phyloP scores from a whole-genome alignment of 352 stramenopile genomes.

The Globisporangium cylindrosporum region DNA sequence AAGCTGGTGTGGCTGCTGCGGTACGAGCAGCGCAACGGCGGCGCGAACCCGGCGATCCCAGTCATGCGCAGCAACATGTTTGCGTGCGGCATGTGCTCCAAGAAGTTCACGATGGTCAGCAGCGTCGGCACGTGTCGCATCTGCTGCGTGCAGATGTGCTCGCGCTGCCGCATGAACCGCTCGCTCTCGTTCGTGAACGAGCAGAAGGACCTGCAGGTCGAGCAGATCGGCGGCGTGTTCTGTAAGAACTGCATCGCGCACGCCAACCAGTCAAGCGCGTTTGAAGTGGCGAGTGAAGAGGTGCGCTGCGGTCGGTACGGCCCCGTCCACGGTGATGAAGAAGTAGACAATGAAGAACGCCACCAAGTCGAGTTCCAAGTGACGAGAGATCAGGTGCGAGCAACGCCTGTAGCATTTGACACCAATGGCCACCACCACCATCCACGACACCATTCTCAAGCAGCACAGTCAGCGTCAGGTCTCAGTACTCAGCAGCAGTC shows the following conservation, averaged over 20 bases:
- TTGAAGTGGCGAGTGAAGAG: slow-evolving; percentile 21
- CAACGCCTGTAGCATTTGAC: neutral
- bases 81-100: slow-evolving; percentile 26
- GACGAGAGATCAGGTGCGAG: neutral
- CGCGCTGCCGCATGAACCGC: slow-evolving; percentile 25
- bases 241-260: slow-evolving; percentile 31
- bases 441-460: slow-evolving; percentile 1
- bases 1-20: slow-evolving; percentile 32
- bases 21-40: slow-evolving; percentile 7
- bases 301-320: slow-evolving; percentile 20
- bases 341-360: neutral
- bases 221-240: slow-evolving; percentile 24
- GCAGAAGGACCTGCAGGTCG: slow-evolving; percentile 16
- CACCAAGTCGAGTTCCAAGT: neutral
- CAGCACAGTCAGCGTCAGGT: neutral
- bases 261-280: slow-evolving; percentile 20
- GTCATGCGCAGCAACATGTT: slow-evolving; percentile 10
- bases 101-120: slow-evolving; percentile 20
- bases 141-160: slow-evolving; percentile 28
- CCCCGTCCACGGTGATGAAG: neutral
- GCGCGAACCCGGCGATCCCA: slow-evolving; percentile 11
- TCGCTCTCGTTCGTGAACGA: slow-evolving; percentile 25
- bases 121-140: slow-evolving; percentile 28
- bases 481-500: neutral
- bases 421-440: neutral